These are phyloP conservation scores for Petunia axillaris DNA, from an alignment of 257 asterid genomes.

Conservation along the genomic window DNA sequence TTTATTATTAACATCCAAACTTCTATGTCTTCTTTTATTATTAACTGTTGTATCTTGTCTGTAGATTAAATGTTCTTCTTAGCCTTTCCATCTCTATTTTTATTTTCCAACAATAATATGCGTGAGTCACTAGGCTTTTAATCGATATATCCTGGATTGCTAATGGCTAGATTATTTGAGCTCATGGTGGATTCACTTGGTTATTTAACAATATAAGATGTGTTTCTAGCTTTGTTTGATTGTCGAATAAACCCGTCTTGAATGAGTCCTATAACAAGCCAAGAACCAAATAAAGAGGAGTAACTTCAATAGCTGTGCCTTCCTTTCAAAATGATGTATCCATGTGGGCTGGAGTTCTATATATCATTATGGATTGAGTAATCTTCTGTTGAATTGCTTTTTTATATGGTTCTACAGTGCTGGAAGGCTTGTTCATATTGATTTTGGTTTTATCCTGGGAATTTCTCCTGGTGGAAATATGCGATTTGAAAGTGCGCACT, in stretches of 20 bases:
- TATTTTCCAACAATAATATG: neutral
- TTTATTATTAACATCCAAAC: too few species aligned
- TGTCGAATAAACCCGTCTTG: neutral
- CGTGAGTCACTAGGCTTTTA: neutral
- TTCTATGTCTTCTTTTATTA: too few species aligned
- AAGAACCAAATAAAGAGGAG: conserved; percentile 14
- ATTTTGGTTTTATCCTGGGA: conserved; percentile 96
- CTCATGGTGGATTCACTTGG: neutral
- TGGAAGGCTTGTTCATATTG: conserved; percentile 99
- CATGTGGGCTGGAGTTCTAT: neutral
- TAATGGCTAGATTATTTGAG: neutral
- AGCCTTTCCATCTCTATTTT: too few species aligned
- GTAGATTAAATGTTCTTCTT: too few species aligned
- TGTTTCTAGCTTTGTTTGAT: conserved; percentile 9
- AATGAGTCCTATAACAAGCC: neutral
- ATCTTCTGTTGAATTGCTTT: neutral
- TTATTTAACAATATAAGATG: neutral
- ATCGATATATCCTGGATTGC: conserved; percentile 2
- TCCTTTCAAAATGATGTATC: neutral
- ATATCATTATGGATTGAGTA: neutral
- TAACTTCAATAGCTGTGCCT: neutral
- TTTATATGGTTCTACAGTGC: conserved; percentile 41
- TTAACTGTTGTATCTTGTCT: too few species aligned
- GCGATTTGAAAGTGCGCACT: conserved; percentile 99
- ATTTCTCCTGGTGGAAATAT: conserved; percentile 98